Conservation (phyloP, 1,139 yeast species). For the Blastobotrys ciferrii region DNA sequence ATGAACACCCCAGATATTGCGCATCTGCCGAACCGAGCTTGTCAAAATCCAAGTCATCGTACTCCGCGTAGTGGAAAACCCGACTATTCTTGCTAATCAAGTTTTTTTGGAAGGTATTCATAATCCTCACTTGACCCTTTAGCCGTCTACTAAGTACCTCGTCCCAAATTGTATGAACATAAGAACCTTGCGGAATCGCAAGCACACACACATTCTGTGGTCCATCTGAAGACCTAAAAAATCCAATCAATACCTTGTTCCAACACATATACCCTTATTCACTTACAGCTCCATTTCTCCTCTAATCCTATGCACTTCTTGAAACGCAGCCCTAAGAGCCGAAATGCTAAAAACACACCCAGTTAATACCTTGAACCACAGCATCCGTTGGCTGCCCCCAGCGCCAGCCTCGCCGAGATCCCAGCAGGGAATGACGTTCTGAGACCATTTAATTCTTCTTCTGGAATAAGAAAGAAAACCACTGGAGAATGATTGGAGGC, state of each 20-base stretch:
- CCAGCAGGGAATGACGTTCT: too few species aligned
- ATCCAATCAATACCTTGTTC: neutral
- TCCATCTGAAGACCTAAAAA: neutral
- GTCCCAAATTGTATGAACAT: conserved; percentile 57
- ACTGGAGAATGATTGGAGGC: neutral
- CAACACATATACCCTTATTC: conserved; percentile 1
- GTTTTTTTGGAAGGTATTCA: neutral
- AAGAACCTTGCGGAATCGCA: conserved; percentile 34
- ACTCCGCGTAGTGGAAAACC: conserved; percentile 80
- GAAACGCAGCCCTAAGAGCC: conserved; percentile 64
- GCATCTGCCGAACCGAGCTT: conserved; percentile 42
- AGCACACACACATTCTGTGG: conserved; percentile 5
- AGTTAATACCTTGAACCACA: neutral
- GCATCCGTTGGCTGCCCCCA: too few species aligned
- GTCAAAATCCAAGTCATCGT: conserved; percentile 84
- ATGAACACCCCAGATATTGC: conserved; percentile 70
- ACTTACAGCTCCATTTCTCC: conserved; percentile 53
- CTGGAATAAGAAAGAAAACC: conserved; percentile 8
- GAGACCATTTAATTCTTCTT: too few species aligned
- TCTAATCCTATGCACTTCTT: conserved; percentile 47
- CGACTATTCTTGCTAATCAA: conserved; percentile 25
- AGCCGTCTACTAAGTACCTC: conserved; percentile 40
- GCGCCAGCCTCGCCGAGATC: too few species aligned
- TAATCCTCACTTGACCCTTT: neutral
- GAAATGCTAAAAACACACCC: conserved; percentile 8